Conservation (phyloP, 2,329 filamentous ascomycete species). For the Scedosporium dehoogii region DNA sequence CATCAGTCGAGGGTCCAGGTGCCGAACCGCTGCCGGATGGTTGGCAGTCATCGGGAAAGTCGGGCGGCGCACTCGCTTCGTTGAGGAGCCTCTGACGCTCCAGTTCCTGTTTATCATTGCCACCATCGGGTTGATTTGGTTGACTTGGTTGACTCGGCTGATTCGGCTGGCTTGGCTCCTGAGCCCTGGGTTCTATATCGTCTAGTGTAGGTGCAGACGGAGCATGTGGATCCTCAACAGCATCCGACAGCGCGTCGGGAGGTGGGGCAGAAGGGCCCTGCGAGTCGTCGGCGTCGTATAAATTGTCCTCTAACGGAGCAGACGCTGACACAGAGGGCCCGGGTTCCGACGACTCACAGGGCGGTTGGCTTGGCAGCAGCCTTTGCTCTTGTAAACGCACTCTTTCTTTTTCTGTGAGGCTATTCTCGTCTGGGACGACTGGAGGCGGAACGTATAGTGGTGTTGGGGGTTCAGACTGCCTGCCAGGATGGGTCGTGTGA, state of each 20-base stretch:
- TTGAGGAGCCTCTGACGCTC: conserved; percentile 55
- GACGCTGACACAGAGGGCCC: conserved; percentile 15
- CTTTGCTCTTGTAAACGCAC: conserved; percentile 67
- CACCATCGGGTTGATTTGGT: not conserved
- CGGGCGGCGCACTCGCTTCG: conserved; percentile 54
- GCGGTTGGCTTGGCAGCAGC: conserved; percentile 70
- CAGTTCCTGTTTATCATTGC: conserved; percentile 72
- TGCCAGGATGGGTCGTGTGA: conserved; percentile 1
- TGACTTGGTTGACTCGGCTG: not conserved
- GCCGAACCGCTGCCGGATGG: conserved; percentile 9
- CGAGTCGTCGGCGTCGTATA: conserved; percentile 38
- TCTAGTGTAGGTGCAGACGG: conserved; percentile 37
- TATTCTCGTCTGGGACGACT: conserved; percentile 47
- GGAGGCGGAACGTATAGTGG: conserved; percentile 50
- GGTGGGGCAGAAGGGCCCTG: conserved; percentile 13
- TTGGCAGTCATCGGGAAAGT: conserved; percentile 44
- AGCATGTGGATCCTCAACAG: conserved; percentile 10
- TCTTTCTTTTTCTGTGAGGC: conserved; percentile 71
- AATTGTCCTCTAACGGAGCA: conserved; percentile 32
- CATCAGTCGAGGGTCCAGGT: conserved; percentile 12
- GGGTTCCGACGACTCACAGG: conserved; percentile 25
- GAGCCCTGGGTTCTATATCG: conserved; percentile 21
- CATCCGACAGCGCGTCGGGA: not conserved
- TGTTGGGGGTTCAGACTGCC: conserved; percentile 21
- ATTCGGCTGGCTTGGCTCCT: not conserved